Evolutionary conservation across 148 eudicot genomes (phyloP).

Genomic region (Drosera capensis): DNA sequence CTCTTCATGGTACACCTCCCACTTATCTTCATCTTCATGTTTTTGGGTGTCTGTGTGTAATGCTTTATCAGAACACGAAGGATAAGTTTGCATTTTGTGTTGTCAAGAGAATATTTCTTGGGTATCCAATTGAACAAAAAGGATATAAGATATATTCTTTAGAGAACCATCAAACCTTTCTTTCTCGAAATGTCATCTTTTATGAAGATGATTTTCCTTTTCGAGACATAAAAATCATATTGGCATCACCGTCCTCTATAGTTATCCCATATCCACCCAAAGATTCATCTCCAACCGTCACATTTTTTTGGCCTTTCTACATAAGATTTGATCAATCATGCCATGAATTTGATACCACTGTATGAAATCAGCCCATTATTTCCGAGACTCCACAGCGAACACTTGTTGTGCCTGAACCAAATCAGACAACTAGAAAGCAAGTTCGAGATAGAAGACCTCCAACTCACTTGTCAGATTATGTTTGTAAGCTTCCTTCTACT

Average conservation of each 20-base stretch:
- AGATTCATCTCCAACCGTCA: too few relatives aligned
- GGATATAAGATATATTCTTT: not conserved
- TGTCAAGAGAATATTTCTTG: not conserved
- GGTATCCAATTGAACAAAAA: not conserved
- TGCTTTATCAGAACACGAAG: not conserved
- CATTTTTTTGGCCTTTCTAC: too few relatives aligned
- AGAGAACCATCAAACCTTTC: not conserved
- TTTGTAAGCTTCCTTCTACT: too few relatives aligned
- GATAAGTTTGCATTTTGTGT: not conserved
- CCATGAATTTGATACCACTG: too few relatives aligned
- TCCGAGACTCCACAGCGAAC: too few relatives aligned
- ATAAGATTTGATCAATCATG: too few relatives aligned
- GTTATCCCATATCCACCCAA: not conserved
- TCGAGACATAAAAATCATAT: not conserved
- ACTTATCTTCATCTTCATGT: not conserved
- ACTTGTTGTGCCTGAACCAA: too few relatives aligned
- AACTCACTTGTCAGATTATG: too few relatives aligned
- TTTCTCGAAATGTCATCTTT: not conserved
- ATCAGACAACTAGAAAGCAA: too few relatives aligned
- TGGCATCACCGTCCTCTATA: not conserved
- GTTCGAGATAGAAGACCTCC: too few relatives aligned
- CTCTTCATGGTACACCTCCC: not conserved
- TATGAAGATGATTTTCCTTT: slow-evolving; percentile 1
- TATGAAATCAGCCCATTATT: too few relatives aligned
- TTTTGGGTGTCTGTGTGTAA: not conserved